phyloP scores from a whole-genome alignment of 768 basidiomycete species.

The Lactifluus piperatus region DNA sequence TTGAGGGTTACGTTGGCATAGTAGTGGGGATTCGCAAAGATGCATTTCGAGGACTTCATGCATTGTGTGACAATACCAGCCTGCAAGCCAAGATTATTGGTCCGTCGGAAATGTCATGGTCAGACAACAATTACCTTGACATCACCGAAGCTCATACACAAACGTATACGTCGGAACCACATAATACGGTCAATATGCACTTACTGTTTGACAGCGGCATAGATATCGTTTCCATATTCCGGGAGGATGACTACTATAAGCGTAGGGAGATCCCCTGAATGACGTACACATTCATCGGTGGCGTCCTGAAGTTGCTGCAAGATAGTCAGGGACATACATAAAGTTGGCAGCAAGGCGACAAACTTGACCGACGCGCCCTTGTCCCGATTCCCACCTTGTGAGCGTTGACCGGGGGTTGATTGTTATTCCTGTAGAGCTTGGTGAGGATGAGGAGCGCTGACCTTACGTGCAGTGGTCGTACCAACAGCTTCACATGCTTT shows the following conservation, averaged over 20 bases:
- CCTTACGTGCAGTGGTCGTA: conserved; percentile 27
- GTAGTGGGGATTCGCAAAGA: conserved; percentile 62
- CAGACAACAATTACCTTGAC: conserved; percentile 35
- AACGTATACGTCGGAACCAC: conserved; percentile 2
- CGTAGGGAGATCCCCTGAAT: conserved; percentile 37
- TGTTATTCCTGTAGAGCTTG: conserved; percentile 41
- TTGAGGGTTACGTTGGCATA: conserved; percentile 76
- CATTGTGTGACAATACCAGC: conserved; percentile 76
- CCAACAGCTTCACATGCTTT: conserved; percentile 47
- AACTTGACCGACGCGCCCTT: conserved; percentile 36
- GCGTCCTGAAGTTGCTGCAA: conserved; percentile 40
- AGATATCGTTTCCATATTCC: conserved; percentile 66
- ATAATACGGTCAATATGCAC: conserved; percentile 22
- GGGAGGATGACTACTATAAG: conserved; percentile 68
- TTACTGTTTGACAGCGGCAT: conserved; percentile 71
- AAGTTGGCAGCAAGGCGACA: background rate
- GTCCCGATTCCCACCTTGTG: conserved; percentile 48
- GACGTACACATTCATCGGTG: conserved; percentile 38
- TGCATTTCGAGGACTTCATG: conserved; percentile 59
- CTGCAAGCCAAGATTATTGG: conserved; percentile 27
- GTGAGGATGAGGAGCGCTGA: background rate
- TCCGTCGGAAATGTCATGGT: background rate
- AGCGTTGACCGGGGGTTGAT: conserved; percentile 38
- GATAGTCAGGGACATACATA: background rate
- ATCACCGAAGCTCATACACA: conserved; percentile 55